Percentiles rank a stretch among this genome's conserved stretches.
Conservation (phyloP, 1,284 basidiomycete genomes). For the Ganoderma meredithae region DNA sequence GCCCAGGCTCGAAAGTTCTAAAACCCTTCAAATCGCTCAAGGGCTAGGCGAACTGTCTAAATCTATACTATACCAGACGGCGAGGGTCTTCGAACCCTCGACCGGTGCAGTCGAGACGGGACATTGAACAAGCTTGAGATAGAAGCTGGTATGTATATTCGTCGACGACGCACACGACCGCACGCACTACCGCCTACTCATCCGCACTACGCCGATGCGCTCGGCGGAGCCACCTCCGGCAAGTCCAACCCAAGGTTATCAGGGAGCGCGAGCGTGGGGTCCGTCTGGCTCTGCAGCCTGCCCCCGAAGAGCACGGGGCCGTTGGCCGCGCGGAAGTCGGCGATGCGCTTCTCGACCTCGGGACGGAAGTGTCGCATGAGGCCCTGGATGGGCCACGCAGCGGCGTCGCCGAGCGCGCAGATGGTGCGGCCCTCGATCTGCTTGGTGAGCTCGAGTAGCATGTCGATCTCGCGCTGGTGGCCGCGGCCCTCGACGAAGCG, state of each 20-base stretch:
- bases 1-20: background rate
- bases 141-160: background rate
- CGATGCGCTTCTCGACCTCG: slow-evolving; percentile 89
- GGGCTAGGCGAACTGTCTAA: background rate
- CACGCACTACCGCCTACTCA: background rate
- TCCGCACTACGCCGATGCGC: background rate
- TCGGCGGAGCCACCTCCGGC: slow-evolving; percentile 40
- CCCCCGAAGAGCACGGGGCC: slow-evolving; percentile 94
- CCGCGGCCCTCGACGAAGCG: slow-evolving; percentile 90
- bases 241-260: slow-evolving; percentile 79
- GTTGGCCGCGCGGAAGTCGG: slow-evolving; percentile 78
- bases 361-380: slow-evolving; percentile 97
- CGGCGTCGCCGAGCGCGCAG: slow-evolving; percentile 96
- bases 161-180: background rate
- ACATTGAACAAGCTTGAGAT: background rate
- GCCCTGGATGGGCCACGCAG: slow-evolving; percentile 98
- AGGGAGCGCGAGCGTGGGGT: slow-evolving; percentile 79
- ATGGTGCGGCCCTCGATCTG: slow-evolving; percentile 97
- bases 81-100: background rate
- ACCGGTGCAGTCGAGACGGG: background rate
- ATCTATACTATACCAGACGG: background rate
- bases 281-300: slow-evolving; percentile 72
- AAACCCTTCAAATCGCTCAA: background rate
- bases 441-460: slow-evolving; percentile 94
- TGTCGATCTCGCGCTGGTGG: slow-evolving; percentile 95